Evolutionary conservation across 176 grass and related monocot genomes (phyloP).

Genomic region (Eleusine coracana): DNA sequence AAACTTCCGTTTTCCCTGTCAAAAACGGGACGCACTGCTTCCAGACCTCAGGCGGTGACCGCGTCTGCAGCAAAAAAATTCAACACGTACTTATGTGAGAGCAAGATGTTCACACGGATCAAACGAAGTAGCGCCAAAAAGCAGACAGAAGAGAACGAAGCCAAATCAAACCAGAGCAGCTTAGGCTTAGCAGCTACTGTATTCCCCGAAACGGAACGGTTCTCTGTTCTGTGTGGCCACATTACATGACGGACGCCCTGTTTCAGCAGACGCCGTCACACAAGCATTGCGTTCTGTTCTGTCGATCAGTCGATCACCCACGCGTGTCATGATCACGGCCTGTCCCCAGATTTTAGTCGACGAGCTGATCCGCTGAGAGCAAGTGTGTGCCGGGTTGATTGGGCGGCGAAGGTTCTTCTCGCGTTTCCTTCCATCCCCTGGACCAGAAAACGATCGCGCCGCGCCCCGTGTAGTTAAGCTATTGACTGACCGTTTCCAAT

Average conservation of each 20-base stretch:
- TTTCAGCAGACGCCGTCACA: not conserved
- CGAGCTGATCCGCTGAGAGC: not conserved
- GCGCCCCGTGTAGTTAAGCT: not conserved
- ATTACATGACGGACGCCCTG: not conserved
- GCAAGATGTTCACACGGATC: not conserved
- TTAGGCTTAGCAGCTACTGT: not conserved
- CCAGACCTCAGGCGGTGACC: not conserved
- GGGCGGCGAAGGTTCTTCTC: not conserved
- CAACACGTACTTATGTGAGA: not conserved
- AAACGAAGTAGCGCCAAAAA: not conserved
- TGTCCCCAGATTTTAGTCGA: not conserved
- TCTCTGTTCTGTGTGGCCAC: not conserved
- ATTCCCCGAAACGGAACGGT: not conserved
- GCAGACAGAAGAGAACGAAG: not conserved
- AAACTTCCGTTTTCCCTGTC: not conserved
- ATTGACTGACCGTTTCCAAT: conserved; percentile 1
- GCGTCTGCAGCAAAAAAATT: not conserved
- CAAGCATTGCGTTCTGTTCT: not conserved
- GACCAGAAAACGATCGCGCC: not conserved
- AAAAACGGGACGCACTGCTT: not conserved
- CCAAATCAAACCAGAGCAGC: conserved; percentile 8
- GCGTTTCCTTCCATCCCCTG: not conserved
- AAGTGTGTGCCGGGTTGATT: not conserved
- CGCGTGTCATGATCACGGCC: not conserved
- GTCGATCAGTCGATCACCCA: not conserved